Percentiles rank a stretch among this genome's conserved stretches.
These are phyloP conservation scores for Lipomyces orientalis DNA, from an alignment of 805 yeast species.

Conservation along the genomic window DNA sequence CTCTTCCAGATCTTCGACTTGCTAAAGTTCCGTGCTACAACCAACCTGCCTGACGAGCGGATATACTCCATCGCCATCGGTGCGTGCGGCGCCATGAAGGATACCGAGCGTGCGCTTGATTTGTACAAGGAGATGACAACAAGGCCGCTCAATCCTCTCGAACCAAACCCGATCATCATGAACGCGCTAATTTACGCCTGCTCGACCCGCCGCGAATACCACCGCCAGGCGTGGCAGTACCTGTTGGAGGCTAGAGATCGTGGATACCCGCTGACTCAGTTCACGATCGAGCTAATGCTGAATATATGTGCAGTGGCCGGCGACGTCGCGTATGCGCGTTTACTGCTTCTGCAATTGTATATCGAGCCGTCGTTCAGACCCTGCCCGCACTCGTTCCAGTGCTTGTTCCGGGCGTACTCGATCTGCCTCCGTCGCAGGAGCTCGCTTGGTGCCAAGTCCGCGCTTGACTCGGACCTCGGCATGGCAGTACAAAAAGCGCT, in stretches of 20 bases:
- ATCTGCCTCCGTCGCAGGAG: slow-evolving; percentile 12
- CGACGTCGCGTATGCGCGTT: slow-evolving; percentile 73
- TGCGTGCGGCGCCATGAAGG: slow-evolving; percentile 63
- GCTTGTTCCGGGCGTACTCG: slow-evolving; percentile 46
- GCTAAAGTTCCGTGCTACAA: slow-evolving; percentile 76
- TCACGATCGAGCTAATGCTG: slow-evolving; percentile 70
- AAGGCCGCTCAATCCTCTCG: slow-evolving; percentile 45
- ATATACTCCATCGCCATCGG: slow-evolving; percentile 77
- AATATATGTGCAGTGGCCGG: slow-evolving; percentile 80
- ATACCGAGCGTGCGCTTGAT: slow-evolving; percentile 77
- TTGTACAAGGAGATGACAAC: slow-evolving; percentile 70
- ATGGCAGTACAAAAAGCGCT: slow-evolving; percentile 16
- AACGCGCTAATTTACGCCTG: slow-evolving; percentile 73
- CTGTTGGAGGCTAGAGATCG: slow-evolving; percentile 62
- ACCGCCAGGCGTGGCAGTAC: slow-evolving; percentile 75
- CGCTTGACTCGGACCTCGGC: slow-evolving; percentile 10
- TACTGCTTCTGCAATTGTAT: slow-evolving; percentile 49
- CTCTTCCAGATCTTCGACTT: slow-evolving; percentile 80
- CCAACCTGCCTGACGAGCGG: slow-evolving; percentile 67
- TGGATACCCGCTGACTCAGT: slow-evolving; percentile 43
- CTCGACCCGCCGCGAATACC: slow-evolving; percentile 55
- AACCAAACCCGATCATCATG: slow-evolving; percentile 54
- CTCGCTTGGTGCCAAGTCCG: neutral
- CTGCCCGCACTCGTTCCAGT: slow-evolving; percentile 42
- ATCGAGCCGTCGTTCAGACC: slow-evolving; percentile 40